phyloP scores from a whole-genome alignment of 768 basidiomycete species.

The Multifurca ochricompacta region DNA sequence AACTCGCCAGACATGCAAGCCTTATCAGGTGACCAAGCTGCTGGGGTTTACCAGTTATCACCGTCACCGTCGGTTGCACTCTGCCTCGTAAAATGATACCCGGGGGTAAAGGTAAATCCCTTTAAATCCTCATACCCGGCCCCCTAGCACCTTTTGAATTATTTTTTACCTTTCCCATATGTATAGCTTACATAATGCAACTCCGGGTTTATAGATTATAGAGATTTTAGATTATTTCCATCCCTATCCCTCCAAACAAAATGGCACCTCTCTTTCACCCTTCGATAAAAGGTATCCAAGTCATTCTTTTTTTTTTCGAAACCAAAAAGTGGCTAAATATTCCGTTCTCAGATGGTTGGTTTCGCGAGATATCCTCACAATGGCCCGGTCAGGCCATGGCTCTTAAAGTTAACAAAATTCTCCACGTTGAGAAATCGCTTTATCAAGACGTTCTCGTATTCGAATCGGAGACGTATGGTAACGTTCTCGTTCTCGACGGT shows the following conservation, averaged over 20 bases:
- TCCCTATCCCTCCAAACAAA: not conserved
- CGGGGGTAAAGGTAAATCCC: no score
- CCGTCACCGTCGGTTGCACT: no score
- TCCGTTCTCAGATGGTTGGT: conserved; percentile 88
- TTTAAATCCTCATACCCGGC: no score
- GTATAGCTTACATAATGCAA: no score
- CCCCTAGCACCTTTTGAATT: no score
- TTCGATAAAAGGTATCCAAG: conserved; percentile 29
- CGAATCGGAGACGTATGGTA: conserved; percentile 93
- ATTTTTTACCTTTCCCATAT: no score
- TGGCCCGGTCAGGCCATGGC: conserved; percentile 99
- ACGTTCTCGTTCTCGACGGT: conserved; percentile 91
- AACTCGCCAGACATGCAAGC: no score
- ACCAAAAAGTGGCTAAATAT: not conserved
- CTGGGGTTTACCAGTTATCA: no score
- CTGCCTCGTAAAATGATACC: no score
- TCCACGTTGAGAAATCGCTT: conserved; percentile 87
- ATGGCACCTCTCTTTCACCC: conserved; percentile 35
- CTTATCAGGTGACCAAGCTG: no score
- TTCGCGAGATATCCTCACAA: conserved; percentile 88
- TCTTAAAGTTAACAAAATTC: conserved; percentile 88
- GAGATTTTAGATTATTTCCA: no score
- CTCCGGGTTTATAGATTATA: no score
- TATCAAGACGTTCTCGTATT: conserved; percentile 99
- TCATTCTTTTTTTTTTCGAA: not conserved